Percentiles rank a stretch among this genome's conserved stretches.
Evolutionary conservation across 139 green algal species (phyloP).

Genomic region (Chlorella sp.): DNA sequence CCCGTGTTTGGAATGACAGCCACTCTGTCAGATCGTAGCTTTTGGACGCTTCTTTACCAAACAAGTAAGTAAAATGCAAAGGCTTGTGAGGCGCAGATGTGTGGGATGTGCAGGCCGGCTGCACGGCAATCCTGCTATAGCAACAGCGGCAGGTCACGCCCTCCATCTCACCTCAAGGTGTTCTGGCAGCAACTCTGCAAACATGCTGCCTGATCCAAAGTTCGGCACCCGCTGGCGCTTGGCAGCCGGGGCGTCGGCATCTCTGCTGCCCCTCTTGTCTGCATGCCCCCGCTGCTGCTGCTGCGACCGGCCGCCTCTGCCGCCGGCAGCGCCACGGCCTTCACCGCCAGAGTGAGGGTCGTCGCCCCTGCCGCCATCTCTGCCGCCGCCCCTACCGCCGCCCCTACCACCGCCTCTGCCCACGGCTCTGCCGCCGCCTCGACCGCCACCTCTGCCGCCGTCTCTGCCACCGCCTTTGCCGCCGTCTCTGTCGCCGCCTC

Average conservation of each 20-base stretch:
- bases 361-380: neutral
- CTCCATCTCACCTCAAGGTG: slow-evolving; percentile 2
- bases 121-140: too few relatives aligned
- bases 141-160: neutral
- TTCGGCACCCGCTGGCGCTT: neutral
- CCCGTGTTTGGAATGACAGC: too few relatives aligned
- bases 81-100: too few relatives aligned
- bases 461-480: neutral
- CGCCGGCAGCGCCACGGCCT: neutral
- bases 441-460: neutral
- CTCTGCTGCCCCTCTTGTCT: neutral
- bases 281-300: neutral
- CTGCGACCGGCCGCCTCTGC: neutral
- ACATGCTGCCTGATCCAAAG: slow-evolving; percentile 21
- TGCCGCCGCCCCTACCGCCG: neutral
- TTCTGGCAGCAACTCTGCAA: slow-evolving; percentile 30
- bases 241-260: neutral
- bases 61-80: neutral
- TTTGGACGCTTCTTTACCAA: too few relatives aligned
- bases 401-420: neutral
- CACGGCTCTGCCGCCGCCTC: neutral
- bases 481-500: neutral
- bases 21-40: too few relatives aligned
- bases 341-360: neutral
- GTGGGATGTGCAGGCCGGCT: too few relatives aligned